phyloP scores from a whole-genome alignment of 2,329 filamentous ascomycete genomes.

The Ophiosphaerella narmari region DNA sequence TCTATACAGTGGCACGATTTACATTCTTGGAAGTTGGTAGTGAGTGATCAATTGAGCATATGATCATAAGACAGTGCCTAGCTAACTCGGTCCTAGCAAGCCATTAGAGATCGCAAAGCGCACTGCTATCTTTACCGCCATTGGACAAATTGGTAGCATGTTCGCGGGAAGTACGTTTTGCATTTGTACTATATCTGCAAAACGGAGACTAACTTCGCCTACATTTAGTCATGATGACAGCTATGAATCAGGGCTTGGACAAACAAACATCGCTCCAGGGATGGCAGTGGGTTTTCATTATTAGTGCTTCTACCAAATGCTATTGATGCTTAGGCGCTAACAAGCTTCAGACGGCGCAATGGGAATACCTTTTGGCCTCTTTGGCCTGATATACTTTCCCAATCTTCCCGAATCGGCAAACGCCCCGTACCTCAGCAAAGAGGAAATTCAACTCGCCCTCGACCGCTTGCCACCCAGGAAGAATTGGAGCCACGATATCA shows the following conservation, averaged over 20 bases:
- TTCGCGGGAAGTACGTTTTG: slow-evolving; percentile 21
- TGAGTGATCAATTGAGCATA: slow-evolving; percentile 2
- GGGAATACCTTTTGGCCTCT: slow-evolving; percentile 36
- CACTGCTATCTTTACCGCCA: slow-evolving; percentile 37
- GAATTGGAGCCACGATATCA: slow-evolving; percentile 31
- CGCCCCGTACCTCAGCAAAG: slow-evolving; percentile 27
- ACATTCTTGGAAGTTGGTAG: slow-evolving; percentile 37
- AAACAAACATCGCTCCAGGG: slow-evolving; percentile 23
- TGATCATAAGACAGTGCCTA: not conserved
- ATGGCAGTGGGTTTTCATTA: slow-evolving; percentile 39
- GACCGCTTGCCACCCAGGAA: slow-evolving; percentile 31
- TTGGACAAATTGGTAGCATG: slow-evolving; percentile 38
- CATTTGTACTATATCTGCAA: too few species aligned
- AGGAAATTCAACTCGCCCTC: slow-evolving; percentile 31
- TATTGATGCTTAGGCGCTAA: slow-evolving; percentile 2
- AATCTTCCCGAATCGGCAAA: slow-evolving; percentile 33
- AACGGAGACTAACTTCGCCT: too few species aligned
- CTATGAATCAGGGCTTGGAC: slow-evolving; percentile 33
- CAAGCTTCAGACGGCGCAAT: slow-evolving; percentile 28
- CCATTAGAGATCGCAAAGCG: slow-evolving; percentile 35
- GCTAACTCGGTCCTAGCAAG: slow-evolving; percentile 16
- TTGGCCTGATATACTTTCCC: slow-evolving; percentile 33
- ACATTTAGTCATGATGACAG: slow-evolving; percentile 35
- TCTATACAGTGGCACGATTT: slow-evolving; percentile 36
- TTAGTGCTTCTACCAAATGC: slow-evolving; percentile 15